Base-by-base conservation (phyloP, 306 rosid genomes). In the Cucumis melo region DNA sequence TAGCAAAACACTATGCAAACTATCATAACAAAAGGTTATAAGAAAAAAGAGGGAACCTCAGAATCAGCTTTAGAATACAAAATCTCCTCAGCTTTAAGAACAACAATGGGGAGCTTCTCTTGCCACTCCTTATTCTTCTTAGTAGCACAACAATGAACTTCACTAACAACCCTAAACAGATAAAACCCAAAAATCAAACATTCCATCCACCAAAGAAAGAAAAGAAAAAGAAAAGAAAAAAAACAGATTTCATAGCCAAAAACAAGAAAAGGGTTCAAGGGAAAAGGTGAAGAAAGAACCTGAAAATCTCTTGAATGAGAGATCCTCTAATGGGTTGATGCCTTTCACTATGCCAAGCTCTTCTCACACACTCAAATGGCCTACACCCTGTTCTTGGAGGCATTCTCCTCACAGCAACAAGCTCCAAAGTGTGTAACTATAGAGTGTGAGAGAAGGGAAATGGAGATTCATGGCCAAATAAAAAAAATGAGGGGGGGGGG, bases 61-160 rank as follows among this genome's bases (percentile, higher is more conserved):
- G 96, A 92, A 61, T 87, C 89, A 80, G 96, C 97, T 85, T 92
- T 90, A 17, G 92, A 92, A 86, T 90, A 92, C 86, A 92, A 77
- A 76, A 92, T 90, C 67, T 87, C 92, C 59, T 92, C 97, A 2
- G 83, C 97, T 83, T 64, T 90, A 76, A 90, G 85, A 15, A 92
- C 96, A 73, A 92, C 97, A 75, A 88, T 65, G 17, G 93, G 96
- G 29, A 90, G 93, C 86, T 92, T 92, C 84, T 88, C 89, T 81
- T 92, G 93, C 88, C 91, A 92, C 74, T 92, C 92, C 77, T 83
- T 92, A 71, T 90, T 92, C 86, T 86, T 89, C 86, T 81, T 90
- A 48, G 92, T 92, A 20, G 82, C 77, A 36, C 82, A 62, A 76
- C 81, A 73, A 75, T 90, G 96, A 77, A 86, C 86, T 84, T 90